phyloP scores from a whole-genome alignment of 805 yeast species.

The Diddensiella caesifluorescens region DNA sequence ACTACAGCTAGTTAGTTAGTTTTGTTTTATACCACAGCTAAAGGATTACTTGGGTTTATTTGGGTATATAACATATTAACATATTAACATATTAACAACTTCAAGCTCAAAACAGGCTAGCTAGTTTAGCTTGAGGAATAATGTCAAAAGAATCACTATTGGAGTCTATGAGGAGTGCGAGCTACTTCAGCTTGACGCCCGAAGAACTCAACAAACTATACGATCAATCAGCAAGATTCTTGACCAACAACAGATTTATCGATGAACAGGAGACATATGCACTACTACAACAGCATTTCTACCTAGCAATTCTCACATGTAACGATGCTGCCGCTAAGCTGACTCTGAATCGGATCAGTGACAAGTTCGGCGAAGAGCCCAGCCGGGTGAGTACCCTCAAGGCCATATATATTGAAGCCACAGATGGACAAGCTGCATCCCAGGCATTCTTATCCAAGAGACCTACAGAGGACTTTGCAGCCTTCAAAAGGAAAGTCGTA shows the following conservation, averaged over 20 bases:
- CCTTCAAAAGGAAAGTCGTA: conserved; percentile 32
- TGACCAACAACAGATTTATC: no score
- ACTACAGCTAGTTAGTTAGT: no score
- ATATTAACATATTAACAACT: no score
- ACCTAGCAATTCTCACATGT: conserved; percentile 53
- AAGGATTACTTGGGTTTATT: no score
- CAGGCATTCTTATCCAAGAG: conserved; percentile 35
- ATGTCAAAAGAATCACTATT: conserved; percentile 1
- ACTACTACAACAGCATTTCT: conserved; percentile 67
- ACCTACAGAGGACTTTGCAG: conserved; percentile 27
- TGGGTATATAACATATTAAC: no score
- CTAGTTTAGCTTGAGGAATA: neutral
- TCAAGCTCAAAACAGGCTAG: neutral
- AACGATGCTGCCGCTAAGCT: conserved; percentile 69
- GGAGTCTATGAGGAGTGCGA: conserved; percentile 4
- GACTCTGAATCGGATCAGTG: conserved; percentile 57
- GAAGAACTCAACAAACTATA: conserved; percentile 40
- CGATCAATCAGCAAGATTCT: no score
- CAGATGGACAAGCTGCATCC: conserved; percentile 39
- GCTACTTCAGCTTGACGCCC: conserved; percentile 48
- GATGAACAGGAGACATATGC: conserved; percentile 45
- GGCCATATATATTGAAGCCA: conserved; percentile 53
- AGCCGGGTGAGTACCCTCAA: conserved; percentile 53
- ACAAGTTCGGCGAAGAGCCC: conserved; percentile 54
- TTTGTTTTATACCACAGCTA: no score